These are phyloP conservation scores for Corylus heterophylla DNA, from an alignment of 306 rosid genomes.

Conservation along the genomic window DNA sequence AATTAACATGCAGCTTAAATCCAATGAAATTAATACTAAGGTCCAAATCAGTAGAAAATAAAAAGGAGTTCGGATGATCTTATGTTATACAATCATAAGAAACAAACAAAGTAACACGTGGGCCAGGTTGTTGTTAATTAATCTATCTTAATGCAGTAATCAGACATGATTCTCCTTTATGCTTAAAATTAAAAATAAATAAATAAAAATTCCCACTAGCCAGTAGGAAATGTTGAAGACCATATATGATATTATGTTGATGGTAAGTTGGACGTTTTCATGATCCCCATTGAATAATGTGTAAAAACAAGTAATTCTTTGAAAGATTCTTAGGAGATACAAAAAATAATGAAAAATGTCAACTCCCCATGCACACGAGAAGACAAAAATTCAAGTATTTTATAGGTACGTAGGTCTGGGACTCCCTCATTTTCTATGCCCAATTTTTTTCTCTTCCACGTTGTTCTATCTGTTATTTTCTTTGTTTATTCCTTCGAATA, in stretches of 20 bases:
- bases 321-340: slow-evolving; percentile 43
- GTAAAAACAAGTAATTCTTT: slow-evolving; percentile 33
- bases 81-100: neutral
- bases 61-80: slow-evolving; percentile 18
- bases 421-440: neutral
- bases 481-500: slow-evolving; percentile 15
- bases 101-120: slow-evolving; percentile 16
- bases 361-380: slow-evolving; percentile 30
- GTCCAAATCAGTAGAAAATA: slow-evolving; percentile 13
- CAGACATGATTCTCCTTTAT: slow-evolving; percentile 59
- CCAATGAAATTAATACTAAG: slow-evolving; percentile 16
- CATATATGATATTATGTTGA: slow-evolving; percentile 16
- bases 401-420: slow-evolving; percentile 4
- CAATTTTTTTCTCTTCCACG: slow-evolving; percentile 3
- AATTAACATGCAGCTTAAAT: neutral
- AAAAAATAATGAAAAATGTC: slow-evolving; percentile 36
- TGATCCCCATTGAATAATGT: slow-evolving; percentile 32
- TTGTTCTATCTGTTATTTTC: neutral
- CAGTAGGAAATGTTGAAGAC: slow-evolving; percentile 16
- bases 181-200: slow-evolving; percentile 6
- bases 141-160: slow-evolving; percentile 15
- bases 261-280: slow-evolving; percentile 46
- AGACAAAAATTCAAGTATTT: slow-evolving; percentile 36
- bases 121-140: neutral
- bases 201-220: neutral